A percentile compares a stretch with the other conserved stretches of the same genome.
Conservation (phyloP, 139 green algal species). For the Edaphochlamys debaryana region DNA sequence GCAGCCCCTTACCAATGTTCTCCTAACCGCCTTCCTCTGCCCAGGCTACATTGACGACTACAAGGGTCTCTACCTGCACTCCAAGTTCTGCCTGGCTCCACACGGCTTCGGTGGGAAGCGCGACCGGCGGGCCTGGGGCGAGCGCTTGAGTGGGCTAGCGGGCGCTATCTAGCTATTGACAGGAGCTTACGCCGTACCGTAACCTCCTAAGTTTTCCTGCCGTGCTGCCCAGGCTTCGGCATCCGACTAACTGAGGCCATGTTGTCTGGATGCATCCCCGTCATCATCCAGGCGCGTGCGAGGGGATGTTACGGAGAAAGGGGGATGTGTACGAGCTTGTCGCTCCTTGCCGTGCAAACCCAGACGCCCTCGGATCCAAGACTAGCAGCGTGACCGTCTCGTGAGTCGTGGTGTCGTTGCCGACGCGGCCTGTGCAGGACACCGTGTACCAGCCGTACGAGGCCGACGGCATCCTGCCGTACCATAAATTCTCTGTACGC, state of each 20-base stretch:
- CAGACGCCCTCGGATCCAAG: no score
- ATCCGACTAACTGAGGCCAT: slow-evolving; percentile 56
- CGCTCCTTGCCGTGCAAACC: neutral
- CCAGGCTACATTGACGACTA: slow-evolving; percentile 29
- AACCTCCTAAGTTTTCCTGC: no score
- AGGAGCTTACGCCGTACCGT: no score
- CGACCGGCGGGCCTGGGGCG: no score
- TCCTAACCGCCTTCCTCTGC: neutral
- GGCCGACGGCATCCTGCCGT: slow-evolving; percentile 56
- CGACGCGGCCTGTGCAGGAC: slow-evolving; percentile 28
- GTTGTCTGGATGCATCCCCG: slow-evolving; percentile 59
- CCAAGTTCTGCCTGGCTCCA: slow-evolving; percentile 63
- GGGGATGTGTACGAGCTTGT: neutral
- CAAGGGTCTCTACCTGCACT: slow-evolving; percentile 32
- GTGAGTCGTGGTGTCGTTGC: no score
- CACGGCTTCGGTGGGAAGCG: no score
- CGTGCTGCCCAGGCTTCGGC: slow-evolving; percentile 58
- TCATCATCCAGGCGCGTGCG: slow-evolving; percentile 64
- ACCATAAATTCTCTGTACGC: slow-evolving; percentile 57
- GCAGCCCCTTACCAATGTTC: no score
- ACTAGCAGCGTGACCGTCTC: no score
- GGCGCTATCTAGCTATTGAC: no score
- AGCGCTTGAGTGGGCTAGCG: no score
- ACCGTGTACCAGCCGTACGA: slow-evolving; percentile 58
- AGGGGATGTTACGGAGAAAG: neutral